Percentiles rank a stretch among this genome's conserved stretches.
phyloP scores from a whole-genome alignment of 768 basidiomycete genomes.

The Dioszegia hungarica region DNA sequence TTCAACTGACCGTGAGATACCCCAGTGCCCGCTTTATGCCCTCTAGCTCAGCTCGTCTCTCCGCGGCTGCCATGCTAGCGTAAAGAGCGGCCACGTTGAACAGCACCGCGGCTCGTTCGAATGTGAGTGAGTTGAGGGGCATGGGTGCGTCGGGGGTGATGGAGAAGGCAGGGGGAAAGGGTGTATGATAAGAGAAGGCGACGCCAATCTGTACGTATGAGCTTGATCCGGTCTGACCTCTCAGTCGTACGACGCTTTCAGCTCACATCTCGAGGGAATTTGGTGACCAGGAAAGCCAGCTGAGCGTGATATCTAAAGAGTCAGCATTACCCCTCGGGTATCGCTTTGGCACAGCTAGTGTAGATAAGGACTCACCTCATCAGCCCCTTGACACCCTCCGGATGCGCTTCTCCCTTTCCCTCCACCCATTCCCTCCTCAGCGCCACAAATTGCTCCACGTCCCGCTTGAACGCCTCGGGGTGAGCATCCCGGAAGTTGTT shows the following conservation, averaged over 20 bases:
- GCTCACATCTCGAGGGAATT: constrained; percentile 70
- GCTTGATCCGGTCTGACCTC: neutral
- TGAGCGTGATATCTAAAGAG: constrained; percentile 79
- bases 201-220: constrained; percentile 37
- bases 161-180: constrained; percentile 56
- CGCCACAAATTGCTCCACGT: constrained; percentile 66
- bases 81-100: constrained; percentile 86
- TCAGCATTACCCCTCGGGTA: neutral
- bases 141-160: constrained; percentile 55
- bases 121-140: constrained; percentile 67
- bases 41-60: constrained; percentile 53
- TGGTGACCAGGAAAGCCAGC: constrained; percentile 72
- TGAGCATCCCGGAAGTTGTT: constrained; percentile 62
- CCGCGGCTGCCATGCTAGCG: constrained; percentile 65
- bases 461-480: constrained; percentile 76
- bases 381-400: constrained; percentile 48
- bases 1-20: constrained; percentile 30
- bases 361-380: constrained; percentile 56
- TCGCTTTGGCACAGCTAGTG: neutral
- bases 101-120: constrained; percentile 70
- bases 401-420: constrained; percentile 56
- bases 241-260: neutral
- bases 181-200: constrained; percentile 61
- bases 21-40: constrained; percentile 75
- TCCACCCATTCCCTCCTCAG: constrained; percentile 60